Base-by-base conservation (phyloP, 1,139 yeast species). In the Diutina pseudorugosa region DNA sequence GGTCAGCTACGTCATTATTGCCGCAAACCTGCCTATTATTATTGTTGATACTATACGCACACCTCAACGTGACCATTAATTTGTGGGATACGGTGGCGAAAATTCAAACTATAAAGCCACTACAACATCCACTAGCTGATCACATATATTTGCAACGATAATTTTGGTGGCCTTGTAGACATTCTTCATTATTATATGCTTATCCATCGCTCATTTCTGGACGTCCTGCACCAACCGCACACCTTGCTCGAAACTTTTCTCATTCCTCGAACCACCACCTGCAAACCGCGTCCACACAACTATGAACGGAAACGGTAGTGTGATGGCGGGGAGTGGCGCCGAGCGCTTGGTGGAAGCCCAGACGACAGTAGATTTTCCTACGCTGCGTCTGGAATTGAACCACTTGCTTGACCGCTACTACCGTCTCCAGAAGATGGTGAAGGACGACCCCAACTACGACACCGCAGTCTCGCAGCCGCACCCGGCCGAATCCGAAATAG, bases 381-480 rank as follows among this genome's bases (percentile, higher is more conserved):
- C n/a, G n/a, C 49, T 45, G 49, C 49, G 49, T 25, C 36, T 27
- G 16, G 49, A 45, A 27, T 27, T 45, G 40, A 45, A 45, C 49
- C 49, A 45, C 36, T 27, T 45, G 20, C 49, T 45, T 27, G 49
- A 45, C n/a, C 49, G 49, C 20, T 45, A 45, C 30, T 45, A 45
- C 40, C 49, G 49, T 12, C 19, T 45, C 3, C 49, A 27, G n/a
- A 45, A 45, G 23, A n/a, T 45, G 19, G 21, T 27, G 36, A n/a
- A 16, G 40, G 49, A 45, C 21, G 49, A 45, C 40, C 18, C 36
- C 21, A 8, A n/a, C n/a, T 27, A 27, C 19, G 49, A 45, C 21
- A 16, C 27, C 19, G 14, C 36, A 30, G 36, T 30, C n/a, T 30
- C 36, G 36, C 33, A 21, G 25, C n/a, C 25, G n/a, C 21, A 27